Evolutionary conservation across 345 rosid genomes (phyloP), one percentile per base, ranked within the genome.

Genomic region (Trapa incisa): DNA sequence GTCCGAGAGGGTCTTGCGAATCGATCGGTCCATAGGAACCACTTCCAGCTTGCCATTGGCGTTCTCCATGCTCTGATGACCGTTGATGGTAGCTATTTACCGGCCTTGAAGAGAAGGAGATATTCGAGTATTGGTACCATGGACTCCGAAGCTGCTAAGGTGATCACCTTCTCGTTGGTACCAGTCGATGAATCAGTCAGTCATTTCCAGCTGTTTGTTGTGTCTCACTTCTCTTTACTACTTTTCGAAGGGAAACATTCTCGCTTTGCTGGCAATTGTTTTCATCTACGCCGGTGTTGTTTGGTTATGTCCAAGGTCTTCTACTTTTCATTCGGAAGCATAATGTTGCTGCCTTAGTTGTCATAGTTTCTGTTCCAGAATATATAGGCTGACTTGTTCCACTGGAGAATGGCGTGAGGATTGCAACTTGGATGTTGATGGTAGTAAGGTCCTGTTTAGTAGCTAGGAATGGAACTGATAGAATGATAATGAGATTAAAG

Each of bases 131-230:
- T 68, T 73, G 74, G 84, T 78, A 22, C 82, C 77, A 93, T 90
- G 96, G 97, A 90, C 67, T 72, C 88, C 76, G 86, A 83, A 85
- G 81, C 81, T 52, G 82, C 89, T 29, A 82, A 84, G 93, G 94
- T 84, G 17, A 5, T 38, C 56, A 17, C 5, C 36, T 53, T 61
- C 47, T 36, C 65, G 72, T 6, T 41, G 38, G 65, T 61, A 37
- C 41, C 68, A 64, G 3, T 65, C 2, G 14, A 0, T 32, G 33
- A 5, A 11, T 33, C 5, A 32, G 16, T 12, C 38, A 3, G 3
- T 54, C 33, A 17, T 38, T 38, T 15, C 35, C 14, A 64, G 56
- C 0, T 65, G 22, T 35, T 39, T 38, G 33, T 41, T 64, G 66
- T 32, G 48, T 41, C 43, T 37, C 9, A 8, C 62, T 57, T 29